These are phyloP conservation scores for Leishmania mexicana DNA, from an alignment of 208 protist genomes.

Conservation along the genomic window DNA sequence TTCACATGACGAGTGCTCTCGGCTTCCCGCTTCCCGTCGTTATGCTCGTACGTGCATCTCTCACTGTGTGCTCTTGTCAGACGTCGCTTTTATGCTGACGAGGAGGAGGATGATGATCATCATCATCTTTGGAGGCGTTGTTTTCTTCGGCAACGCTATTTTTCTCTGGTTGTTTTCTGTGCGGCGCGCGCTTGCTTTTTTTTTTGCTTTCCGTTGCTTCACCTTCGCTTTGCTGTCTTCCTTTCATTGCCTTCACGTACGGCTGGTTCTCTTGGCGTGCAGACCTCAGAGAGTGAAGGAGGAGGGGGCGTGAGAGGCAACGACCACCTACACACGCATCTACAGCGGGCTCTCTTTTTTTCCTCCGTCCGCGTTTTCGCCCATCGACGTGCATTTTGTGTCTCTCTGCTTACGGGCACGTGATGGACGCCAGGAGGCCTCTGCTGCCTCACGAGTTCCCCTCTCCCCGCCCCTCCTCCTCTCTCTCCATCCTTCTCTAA, in stretches of 20 bases:
- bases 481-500: background rate
- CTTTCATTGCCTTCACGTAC: background rate
- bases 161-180: background rate
- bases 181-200: background rate
- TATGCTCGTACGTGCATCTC: background rate
- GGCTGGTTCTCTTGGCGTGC: background rate
- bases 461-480: background rate
- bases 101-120: too few species aligned
- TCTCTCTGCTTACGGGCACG: background rate
- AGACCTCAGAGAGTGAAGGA: background rate
- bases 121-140: background rate
- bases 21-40: too few species aligned
- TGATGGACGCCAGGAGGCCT: background rate
- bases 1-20: background rate
- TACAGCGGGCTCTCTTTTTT: background rate
- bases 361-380: background rate
- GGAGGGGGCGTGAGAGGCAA: background rate
- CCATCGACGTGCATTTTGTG: background rate
- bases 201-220: background rate
- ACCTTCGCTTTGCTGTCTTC: background rate
- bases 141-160: background rate
- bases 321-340: background rate
- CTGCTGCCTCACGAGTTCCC: background rate
- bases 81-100: background rate
- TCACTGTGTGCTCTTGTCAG: background rate